Percentiles rank a stretch among this genome's conserved stretches.
phyloP scores from a whole-genome alignment of 805 yeast genomes.

The Yarrowia divulgata region DNA sequence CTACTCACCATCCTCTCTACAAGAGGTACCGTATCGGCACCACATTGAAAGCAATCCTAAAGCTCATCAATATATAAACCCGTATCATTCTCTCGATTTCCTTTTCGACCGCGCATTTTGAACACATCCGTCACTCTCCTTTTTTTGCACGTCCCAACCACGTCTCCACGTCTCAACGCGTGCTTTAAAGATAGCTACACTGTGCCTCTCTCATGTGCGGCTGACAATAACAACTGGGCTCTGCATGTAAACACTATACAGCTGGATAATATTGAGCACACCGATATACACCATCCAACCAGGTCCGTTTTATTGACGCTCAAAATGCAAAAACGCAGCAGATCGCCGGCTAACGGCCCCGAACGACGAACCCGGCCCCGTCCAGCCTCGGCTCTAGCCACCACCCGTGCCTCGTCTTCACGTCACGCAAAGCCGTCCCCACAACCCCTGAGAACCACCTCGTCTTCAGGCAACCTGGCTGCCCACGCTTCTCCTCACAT shows the following conservation, averaged over 20 bases:
- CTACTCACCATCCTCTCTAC: too few species aligned
- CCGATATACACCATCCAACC: too few species aligned
- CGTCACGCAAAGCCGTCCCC: neutral
- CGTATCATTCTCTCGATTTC: too few species aligned
- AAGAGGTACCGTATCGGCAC: too few species aligned
- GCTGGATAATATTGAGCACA: neutral
- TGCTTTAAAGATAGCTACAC: neutral
- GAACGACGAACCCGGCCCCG: conserved; percentile 17
- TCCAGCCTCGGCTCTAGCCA: conserved; percentile 24
- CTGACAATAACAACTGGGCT: conserved; percentile 15
- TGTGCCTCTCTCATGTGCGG: conserved; percentile 23
- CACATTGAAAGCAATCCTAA: too few species aligned
- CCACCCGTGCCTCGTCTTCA: neutral
- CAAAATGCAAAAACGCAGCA: conserved; percentile 12
- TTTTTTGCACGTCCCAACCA: neutral
- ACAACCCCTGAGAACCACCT: conserved; percentile 9
- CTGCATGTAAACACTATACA: neutral
- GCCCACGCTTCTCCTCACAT: neutral
- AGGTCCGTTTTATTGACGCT: too few species aligned
- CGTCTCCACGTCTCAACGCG: conserved; percentile 6
- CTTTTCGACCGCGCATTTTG: too few species aligned
- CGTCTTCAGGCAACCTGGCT: conserved; percentile 14
- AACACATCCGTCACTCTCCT: too few species aligned
- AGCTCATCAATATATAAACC: too few species aligned
- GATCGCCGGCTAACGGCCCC: conserved; percentile 10